Base-by-base conservation (phyloP, 805 yeast genomes). In the Gaillardinia entomophila region DNA sequence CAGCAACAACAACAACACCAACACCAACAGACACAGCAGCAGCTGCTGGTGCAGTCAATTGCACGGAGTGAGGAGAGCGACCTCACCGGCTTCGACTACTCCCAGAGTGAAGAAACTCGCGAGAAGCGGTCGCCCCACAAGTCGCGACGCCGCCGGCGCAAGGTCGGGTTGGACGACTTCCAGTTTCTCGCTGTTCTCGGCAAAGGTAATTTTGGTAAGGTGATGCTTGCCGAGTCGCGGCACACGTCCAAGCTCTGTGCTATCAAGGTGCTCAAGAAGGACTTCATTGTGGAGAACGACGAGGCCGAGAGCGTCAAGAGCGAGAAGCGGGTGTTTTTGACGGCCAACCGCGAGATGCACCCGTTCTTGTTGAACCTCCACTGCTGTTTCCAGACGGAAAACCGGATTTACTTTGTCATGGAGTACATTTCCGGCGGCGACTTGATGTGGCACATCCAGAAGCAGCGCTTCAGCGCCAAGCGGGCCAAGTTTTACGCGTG, bases 391-490 rank as follows among this genome's bases (percentile, higher is more conserved):
- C 99, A 92, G 62, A 92, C 98, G 0, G 98, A 92, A 46, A 92
- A 94, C 54, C 77, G 98, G 53, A 84, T 92, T 26, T 92, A 92
- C 58, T 92, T 92, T 63, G 98, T 95, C 12, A 92, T 92, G 99
- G 97, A 92, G 58, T 92, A 88, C 53, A 82, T 92, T 32, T 80
- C 94, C 14, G 99, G 98, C 37, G 99, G 99, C 57, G 99, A 92
- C 64, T 73, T 92, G 51, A 92, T 92, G 98, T 89, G 96, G 95
- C 99, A 92, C 57, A 94, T 92, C 49, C 98, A 92, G 60, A 86
- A 87, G 51, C 83, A 84, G 38, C 74, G 90, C 49, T 83, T 92
- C 51, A 79, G 96, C 2, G 82, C 89, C 12, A 77, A 83, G 44
- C 74, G 97, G 46, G 99, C 98, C 7, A 94, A 92, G 60, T 92